A percentile compares a stretch with the other conserved stretches of the same genome.
Evolutionary conservation across 768 basidiomycete genomes (phyloP).

Genomic region (Lactifluus volemus): DNA sequence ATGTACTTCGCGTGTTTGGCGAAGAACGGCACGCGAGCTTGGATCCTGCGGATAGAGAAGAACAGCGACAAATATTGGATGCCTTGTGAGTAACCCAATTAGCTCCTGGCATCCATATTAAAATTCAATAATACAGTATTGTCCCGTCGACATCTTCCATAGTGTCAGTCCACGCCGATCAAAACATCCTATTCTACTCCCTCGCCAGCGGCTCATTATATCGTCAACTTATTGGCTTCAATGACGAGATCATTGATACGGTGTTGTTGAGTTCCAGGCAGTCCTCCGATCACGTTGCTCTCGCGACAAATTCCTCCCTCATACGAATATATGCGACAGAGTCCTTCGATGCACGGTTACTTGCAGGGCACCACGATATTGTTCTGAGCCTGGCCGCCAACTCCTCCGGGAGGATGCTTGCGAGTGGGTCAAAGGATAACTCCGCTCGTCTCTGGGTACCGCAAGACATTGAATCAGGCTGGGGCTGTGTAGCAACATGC

Average conservation of each 20-base stretch:
- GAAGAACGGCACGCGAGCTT: slow-evolving; percentile 34
- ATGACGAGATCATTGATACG: slow-evolving; percentile 94
- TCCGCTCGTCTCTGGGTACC: slow-evolving; percentile 79
- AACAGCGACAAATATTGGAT: slow-evolving; percentile 76
- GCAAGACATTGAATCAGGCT: slow-evolving; percentile 34
- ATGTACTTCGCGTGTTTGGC: slow-evolving; percentile 51
- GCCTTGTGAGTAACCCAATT: slow-evolving; percentile 51
- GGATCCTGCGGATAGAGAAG: slow-evolving; percentile 49
- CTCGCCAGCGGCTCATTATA: slow-evolving; percentile 51
- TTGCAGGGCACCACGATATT: slow-evolving; percentile 86
- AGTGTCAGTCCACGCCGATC: slow-evolving; percentile 87
- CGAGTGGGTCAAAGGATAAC: slow-evolving; percentile 87
- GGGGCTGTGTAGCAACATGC: slow-evolving; percentile 76
- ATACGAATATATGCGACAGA: slow-evolving; percentile 80
- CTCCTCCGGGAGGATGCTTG: slow-evolving; percentile 61
- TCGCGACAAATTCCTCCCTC: slow-evolving; percentile 96
- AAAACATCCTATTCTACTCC: slow-evolving; percentile 92
- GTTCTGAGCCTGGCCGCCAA: slow-evolving; percentile 78
- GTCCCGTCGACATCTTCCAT: slow-evolving; percentile 53
- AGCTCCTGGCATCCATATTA: background rate
- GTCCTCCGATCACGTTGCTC: slow-evolving; percentile 57
- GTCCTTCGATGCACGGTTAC: slow-evolving; percentile 72
- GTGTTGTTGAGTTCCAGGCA: slow-evolving; percentile 56
- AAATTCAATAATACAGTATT: slow-evolving; percentile 42
- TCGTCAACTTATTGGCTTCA: slow-evolving; percentile 90